Evolutionary conservation across 148 eudicot species (phyloP).

Genomic region (Cornus suecica): DNA sequence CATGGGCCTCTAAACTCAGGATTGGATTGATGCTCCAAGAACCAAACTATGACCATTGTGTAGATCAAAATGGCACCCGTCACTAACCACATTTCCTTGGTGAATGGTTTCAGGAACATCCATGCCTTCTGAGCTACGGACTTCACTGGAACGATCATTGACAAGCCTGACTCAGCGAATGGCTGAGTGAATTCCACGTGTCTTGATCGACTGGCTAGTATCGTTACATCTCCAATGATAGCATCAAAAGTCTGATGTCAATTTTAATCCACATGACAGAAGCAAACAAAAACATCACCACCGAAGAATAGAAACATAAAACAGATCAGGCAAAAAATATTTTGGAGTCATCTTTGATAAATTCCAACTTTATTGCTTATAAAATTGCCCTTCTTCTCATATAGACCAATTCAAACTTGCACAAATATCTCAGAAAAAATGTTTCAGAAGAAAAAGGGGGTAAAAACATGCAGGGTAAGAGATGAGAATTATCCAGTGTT

Average conservation of each 20-base stretch:
- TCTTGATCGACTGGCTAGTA: slow-evolving; percentile 28
- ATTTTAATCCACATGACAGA: neutral
- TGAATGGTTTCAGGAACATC: slow-evolving; percentile 44
- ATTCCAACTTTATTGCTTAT: too few relatives aligned
- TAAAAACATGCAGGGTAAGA: too few relatives aligned
- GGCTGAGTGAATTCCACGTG: slow-evolving; percentile 45
- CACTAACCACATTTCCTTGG: slow-evolving; percentile 29
- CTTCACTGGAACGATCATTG: slow-evolving; percentile 39
- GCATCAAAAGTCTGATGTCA: slow-evolving; percentile 32
- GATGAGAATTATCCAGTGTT: neutral
- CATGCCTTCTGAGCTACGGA: slow-evolving; percentile 25
- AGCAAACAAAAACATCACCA: neutral
- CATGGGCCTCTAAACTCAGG: slow-evolving; percentile 32
- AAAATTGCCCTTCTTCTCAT: neutral
- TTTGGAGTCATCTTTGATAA: too few relatives aligned
- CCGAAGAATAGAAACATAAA: neutral
- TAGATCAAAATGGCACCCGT: slow-evolving; percentile 25
- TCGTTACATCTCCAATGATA: slow-evolving; percentile 45
- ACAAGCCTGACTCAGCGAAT: slow-evolving; percentile 34
- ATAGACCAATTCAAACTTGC: neutral
- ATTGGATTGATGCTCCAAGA: slow-evolving; percentile 30
- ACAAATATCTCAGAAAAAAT: neutral
- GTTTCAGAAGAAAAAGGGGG: neutral
- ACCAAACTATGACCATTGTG: slow-evolving; percentile 33
- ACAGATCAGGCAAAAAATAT: neutral